A percentile compares a stretch with the other conserved stretches of the same genome.
phyloP scores from a whole-genome alignment of 129 eudicot species.

The Dittrichia graveolens region DNA sequence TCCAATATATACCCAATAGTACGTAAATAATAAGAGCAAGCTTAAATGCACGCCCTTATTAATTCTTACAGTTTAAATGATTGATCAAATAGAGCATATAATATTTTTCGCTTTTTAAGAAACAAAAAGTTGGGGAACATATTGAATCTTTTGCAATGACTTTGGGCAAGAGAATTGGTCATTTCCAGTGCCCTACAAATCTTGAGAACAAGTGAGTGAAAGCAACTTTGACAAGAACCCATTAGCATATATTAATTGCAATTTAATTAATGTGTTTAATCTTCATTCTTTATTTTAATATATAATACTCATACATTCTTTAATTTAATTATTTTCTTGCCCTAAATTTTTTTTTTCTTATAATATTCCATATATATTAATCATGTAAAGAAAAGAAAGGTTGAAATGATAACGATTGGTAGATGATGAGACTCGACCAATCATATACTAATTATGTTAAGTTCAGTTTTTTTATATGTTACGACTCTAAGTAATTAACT shows the following conservation, averaged over 20 bases:
- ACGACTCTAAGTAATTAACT: not conserved
- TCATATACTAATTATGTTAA: slow-evolving; percentile 16
- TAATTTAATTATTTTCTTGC: slow-evolving; percentile 16
- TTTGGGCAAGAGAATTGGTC: slow-evolving; percentile 45
- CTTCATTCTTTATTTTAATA: slow-evolving; percentile 30
- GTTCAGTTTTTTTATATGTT: not conserved
- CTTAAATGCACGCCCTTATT: not conserved
- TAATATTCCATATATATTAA: slow-evolving; percentile 16
- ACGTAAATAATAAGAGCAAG: slow-evolving; percentile 23
- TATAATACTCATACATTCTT: slow-evolving; percentile 36
- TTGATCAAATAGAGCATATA: slow-evolving; percentile 32
- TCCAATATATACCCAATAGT: not conserved
- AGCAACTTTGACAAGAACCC: slow-evolving; percentile 45
- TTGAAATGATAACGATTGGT: slow-evolving; percentile 15
- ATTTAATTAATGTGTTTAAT: slow-evolving; percentile 25
- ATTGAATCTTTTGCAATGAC: slow-evolving; percentile 47
- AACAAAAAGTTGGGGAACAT: slow-evolving; percentile 44
- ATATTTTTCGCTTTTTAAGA: slow-evolving; percentile 21
- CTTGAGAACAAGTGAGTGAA: slow-evolving; percentile 44
- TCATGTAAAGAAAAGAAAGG: slow-evolving; percentile 20
- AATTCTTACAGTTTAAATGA: slow-evolving; percentile 29
- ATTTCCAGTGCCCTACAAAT: slow-evolving; percentile 42
- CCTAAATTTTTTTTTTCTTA: not conserved
- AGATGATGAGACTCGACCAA: slow-evolving; percentile 7
- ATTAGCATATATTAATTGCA: slow-evolving; percentile 26